These are phyloP conservation scores for Asterionellopsis glacialis DNA, from an alignment of 108 stramenopile genomes.

Conservation along the genomic window DNA sequence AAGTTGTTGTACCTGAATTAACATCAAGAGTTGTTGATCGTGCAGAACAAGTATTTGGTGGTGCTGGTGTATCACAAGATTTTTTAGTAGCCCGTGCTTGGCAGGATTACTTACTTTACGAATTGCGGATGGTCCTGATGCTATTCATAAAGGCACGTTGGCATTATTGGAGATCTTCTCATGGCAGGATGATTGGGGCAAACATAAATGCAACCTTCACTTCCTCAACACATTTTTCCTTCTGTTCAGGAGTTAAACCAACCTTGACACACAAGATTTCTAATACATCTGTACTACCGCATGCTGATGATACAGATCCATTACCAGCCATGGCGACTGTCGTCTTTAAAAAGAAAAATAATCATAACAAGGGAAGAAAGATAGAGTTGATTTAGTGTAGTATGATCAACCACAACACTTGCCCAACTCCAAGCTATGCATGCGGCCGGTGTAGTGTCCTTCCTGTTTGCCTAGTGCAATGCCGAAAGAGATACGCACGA, in stretches of 20 bases:
- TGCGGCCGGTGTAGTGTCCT: no score
- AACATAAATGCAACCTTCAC: constrained; percentile 28
- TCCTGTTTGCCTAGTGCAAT: no score
- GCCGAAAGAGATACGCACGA: no score
- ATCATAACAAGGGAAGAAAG: no score
- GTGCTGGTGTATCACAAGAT: constrained; percentile 85
- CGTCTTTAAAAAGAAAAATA: no score
- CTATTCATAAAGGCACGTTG: constrained; percentile 79
- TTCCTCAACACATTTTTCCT: constrained; percentile 82
- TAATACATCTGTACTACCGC: constrained; percentile 95
- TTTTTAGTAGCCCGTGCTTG: constrained; percentile 66
- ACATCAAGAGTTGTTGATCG: constrained; percentile 80
- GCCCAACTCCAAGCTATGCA: no score
- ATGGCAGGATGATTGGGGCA: constrained; percentile 97
- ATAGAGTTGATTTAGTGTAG: no score
- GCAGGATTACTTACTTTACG: constrained; percentile 82
- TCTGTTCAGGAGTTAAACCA: constrained; percentile 81
- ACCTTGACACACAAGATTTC: constrained; percentile 93
- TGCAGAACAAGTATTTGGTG: constrained; percentile 89
- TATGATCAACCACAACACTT: no score
- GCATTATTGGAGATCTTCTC: constrained; percentile 78
- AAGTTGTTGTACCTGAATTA: constrained; percentile 81
- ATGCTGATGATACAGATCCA: constrained; percentile 85
- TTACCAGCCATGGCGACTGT: constrained; percentile 96
- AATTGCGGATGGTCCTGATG: constrained; percentile 97